These are phyloP conservation scores for Trapa incisa DNA, from an alignment of 345 rosid genomes.

Conservation along the genomic window DNA sequence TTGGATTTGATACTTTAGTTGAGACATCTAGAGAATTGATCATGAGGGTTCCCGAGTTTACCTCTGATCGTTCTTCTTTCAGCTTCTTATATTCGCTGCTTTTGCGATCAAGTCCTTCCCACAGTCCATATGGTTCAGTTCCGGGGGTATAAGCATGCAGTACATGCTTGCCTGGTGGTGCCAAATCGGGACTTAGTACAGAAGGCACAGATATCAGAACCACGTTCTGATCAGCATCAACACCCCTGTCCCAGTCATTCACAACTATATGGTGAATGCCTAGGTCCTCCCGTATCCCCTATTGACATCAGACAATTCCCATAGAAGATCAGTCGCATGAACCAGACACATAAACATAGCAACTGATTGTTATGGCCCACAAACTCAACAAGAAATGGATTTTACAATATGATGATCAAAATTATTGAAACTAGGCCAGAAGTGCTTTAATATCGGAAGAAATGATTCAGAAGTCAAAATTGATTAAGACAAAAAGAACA, in stretches of 20 bases:
- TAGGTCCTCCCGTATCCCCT: constrained; percentile 61
- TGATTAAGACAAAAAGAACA: neutral
- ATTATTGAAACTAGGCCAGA: neutral
- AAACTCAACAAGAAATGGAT: neutral
- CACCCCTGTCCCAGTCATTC: constrained; percentile 81
- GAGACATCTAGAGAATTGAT: neutral
- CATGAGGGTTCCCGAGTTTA: constrained; percentile 9
- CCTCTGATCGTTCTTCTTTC: constrained; percentile 86
- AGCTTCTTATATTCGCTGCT: constrained; percentile 64
- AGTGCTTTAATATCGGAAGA: neutral
- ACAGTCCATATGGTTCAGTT: constrained; percentile 65
- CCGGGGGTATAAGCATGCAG: constrained; percentile 83
- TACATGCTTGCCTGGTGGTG: constrained; percentile 79
- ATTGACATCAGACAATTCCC: constrained; percentile 3
- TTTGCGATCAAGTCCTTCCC: constrained; percentile 72
- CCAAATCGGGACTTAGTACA: constrained; percentile 63
- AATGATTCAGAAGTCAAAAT: neutral
- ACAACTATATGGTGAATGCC: constrained; percentile 92
- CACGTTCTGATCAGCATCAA: constrained; percentile 86
- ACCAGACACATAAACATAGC: neutral
- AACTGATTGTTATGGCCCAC: neutral
- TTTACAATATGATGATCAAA: neutral
- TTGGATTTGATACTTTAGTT: neutral
- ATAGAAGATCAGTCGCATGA: neutral
- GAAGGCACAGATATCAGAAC: constrained; percentile 80